Conservation (phyloP, 148 eudicot species). For the Limonium bicolor region DNA sequence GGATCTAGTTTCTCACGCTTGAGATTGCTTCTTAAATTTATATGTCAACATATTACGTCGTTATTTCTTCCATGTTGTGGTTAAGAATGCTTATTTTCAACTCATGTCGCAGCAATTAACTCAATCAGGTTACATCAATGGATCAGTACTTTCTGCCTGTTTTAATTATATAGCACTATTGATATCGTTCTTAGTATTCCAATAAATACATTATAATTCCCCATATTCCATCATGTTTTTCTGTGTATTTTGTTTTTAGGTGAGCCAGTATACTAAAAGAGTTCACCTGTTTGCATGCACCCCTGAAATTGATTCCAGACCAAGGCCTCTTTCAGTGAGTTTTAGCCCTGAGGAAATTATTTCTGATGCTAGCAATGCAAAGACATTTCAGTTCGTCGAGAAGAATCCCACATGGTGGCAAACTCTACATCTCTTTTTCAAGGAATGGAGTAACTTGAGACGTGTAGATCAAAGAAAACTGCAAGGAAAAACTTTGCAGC, state of each 20-base stretch:
- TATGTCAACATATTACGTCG: no score
- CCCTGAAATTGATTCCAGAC: slow-evolving; percentile 52
- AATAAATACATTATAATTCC: no score
- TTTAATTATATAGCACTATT: no score
- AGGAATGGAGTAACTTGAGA: slow-evolving; percentile 65
- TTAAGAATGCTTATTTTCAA: no score
- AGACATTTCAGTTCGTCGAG: slow-evolving; percentile 15
- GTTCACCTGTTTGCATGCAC: slow-evolving; percentile 67
- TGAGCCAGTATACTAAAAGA: slow-evolving; percentile 90
- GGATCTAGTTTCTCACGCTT: no score
- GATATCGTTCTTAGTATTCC: no score
- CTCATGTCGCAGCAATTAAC: no score
- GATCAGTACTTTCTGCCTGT: no score
- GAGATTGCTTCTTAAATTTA: no score
- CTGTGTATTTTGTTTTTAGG: slow-evolving; percentile 16
- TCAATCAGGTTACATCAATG: no score
- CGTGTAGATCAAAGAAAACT: slow-evolving; percentile 53
- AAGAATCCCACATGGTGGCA: slow-evolving; percentile 32
- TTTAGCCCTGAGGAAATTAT: slow-evolving; percentile 66
- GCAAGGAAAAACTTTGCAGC: slow-evolving; percentile 70
- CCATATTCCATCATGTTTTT: background rate
- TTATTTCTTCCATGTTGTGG: no score
- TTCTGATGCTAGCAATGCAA: slow-evolving; percentile 13
- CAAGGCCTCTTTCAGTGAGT: slow-evolving; percentile 62
- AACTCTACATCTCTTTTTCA: slow-evolving; percentile 44